Percentiles rank a stretch among this genome's conserved stretches.
Evolutionary conservation across 176 grass and related monocot genomes (phyloP).

Genomic region (Oryza australiensis): DNA sequence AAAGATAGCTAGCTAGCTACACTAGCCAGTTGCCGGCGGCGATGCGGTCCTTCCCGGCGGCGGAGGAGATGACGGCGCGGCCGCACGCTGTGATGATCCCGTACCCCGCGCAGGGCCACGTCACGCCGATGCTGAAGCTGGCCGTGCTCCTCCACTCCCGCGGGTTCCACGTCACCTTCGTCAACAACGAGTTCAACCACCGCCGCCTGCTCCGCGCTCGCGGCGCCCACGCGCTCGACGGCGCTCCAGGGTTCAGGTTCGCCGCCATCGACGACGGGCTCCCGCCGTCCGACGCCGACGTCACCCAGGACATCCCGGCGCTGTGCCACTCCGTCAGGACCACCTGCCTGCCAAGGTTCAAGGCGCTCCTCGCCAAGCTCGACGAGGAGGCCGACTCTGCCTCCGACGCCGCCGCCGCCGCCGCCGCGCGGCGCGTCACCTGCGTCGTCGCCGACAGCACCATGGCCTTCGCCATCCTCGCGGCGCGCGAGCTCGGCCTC

Average conservation of each 20-base stretch:
- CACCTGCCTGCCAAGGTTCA: slow-evolving; percentile 42
- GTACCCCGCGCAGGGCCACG: slow-evolving; percentile 59
- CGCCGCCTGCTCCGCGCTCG: slow-evolving; percentile 12
- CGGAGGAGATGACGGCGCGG: not conserved
- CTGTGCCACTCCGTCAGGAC: slow-evolving; percentile 47
- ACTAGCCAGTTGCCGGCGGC: no score
- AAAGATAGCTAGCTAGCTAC: no score
- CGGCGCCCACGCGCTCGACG: not conserved
- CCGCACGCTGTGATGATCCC: slow-evolving; percentile 52
- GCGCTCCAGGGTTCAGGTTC: slow-evolving; percentile 27
- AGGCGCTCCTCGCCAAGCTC: slow-evolving; percentile 28
- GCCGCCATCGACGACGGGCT: slow-evolving; percentile 45
- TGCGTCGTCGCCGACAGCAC: slow-evolving; percentile 47
- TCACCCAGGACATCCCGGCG: slow-evolving; percentile 44
- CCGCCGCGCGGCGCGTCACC: not conserved
- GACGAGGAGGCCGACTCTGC: not conserved
- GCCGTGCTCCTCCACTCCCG: slow-evolving; percentile 46
- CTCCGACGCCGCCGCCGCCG: not conserved
- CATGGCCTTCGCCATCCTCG: slow-evolving; percentile 43
- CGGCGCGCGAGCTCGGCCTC: slow-evolving; percentile 44
- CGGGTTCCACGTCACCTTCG: slow-evolving; percentile 70
- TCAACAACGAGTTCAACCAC: slow-evolving; percentile 60
- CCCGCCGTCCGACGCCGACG: slow-evolving; percentile 38
- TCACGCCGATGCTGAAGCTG: slow-evolving; percentile 71
- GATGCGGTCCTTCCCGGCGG: not conserved